These are phyloP conservation scores for Aspergillus homomorphus DNA, from an alignment of 495 filamentous ascomycete genomes.

Conservation along the genomic window DNA sequence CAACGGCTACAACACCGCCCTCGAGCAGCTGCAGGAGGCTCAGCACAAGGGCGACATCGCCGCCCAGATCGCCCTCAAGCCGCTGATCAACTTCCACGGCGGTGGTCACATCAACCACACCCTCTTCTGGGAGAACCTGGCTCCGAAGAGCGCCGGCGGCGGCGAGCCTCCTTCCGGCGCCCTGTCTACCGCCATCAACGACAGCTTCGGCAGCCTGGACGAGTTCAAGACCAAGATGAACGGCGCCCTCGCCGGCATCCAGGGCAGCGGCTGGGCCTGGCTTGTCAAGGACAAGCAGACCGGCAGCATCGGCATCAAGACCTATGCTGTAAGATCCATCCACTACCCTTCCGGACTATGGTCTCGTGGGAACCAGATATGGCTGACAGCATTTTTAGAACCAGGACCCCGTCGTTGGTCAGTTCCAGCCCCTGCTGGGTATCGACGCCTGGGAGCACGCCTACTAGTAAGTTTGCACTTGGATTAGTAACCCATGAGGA, in stretches of 20 bases:
- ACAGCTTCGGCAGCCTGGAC: slow-evolving; percentile 70
- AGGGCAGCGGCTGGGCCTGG: slow-evolving; percentile 96
- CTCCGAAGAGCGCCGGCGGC: slow-evolving; percentile 66
- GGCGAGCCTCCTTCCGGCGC: slow-evolving; percentile 70
- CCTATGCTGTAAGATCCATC: slow-evolving; percentile 58
- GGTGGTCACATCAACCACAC: slow-evolving; percentile 91
- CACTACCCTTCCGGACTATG: too few species aligned
- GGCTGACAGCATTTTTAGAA: slow-evolving; percentile 48
- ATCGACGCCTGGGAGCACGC: slow-evolving; percentile 98
- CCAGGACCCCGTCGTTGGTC: slow-evolving; percentile 90
- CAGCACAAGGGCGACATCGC: slow-evolving; percentile 50
- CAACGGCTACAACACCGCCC: slow-evolving; percentile 59
- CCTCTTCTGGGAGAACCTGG: slow-evolving; percentile 91
- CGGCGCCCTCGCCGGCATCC: slow-evolving; percentile 76
- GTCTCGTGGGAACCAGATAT: too few species aligned
- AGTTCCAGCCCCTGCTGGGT: slow-evolving; percentile 81
- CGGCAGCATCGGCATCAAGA: slow-evolving; percentile 67
- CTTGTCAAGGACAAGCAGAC: slow-evolving; percentile 82
- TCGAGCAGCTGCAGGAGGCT: slow-evolving; percentile 58
- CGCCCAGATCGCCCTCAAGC: slow-evolving; percentile 75
- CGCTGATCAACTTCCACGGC: slow-evolving; percentile 94
- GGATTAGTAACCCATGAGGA: neutral
- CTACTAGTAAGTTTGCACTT: slow-evolving; percentile 56
- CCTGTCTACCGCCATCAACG: slow-evolving; percentile 68
- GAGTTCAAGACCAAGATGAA: slow-evolving; percentile 76